phyloP scores from a whole-genome alignment of 768 basidiomycete genomes.

The Tricholoma bakamatsutake region DNA sequence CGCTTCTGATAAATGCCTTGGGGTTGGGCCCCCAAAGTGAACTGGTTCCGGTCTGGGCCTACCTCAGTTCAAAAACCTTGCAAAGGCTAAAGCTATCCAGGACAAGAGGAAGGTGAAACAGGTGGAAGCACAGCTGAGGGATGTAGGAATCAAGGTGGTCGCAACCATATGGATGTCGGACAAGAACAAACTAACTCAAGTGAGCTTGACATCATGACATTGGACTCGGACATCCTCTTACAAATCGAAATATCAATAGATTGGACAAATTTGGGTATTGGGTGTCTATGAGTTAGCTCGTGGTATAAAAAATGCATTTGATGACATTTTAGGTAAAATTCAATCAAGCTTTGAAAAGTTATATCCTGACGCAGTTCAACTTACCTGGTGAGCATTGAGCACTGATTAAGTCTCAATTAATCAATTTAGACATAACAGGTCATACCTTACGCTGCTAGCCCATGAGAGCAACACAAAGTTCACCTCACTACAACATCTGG shows the following conservation, averaged over 20 bases:
- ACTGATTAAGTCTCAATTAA: no score
- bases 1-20: no score
- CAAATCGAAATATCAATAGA: not conserved
- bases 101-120: no score
- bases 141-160: not conserved
- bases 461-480: not conserved
- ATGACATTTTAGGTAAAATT: not conserved
- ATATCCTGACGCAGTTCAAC: not conserved
- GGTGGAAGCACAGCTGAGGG: not conserved
- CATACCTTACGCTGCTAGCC: not conserved
- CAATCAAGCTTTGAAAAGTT: not conserved
- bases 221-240: no score
- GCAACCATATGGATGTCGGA: not conserved
- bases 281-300: not conserved
- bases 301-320: not conserved
- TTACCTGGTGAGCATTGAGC: not conserved
- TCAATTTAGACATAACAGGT: not conserved
- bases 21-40: not conserved
- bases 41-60: not conserved
- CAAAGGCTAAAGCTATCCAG: no score
- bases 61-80: not conserved
- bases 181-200: no score
- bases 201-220: no score
- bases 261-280: not conserved
- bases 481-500: not conserved